Evolutionary conservation across 225 moss, liverwort and hornwort genomes (phyloP).

Genomic region (Asterella californica): DNA sequence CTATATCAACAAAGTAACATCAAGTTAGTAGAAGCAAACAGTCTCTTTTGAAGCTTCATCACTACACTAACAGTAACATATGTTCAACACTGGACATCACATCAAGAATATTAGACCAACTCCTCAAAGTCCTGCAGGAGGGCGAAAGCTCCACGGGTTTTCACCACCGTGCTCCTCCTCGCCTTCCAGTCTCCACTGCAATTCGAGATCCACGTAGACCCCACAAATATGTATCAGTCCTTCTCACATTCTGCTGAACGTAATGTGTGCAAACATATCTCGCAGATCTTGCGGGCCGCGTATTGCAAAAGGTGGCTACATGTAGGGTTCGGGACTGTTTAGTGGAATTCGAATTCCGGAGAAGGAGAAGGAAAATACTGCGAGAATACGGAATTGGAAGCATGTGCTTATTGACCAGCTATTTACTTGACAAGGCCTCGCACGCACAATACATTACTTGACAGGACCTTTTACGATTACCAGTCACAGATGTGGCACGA

Average conservation of each 20-base stretch:
- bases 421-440: too few relatives aligned
- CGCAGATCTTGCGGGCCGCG: not conserved
- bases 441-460: too few relatives aligned
- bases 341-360: too few relatives aligned
- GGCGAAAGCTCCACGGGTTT: not conserved
- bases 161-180: not conserved
- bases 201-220: not conserved
- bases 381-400: too few relatives aligned
- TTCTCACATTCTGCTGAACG: too few relatives aligned
- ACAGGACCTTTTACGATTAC: too few relatives aligned
- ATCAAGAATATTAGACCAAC: not conserved
- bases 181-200: not conserved
- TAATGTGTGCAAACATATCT: too few relatives aligned
- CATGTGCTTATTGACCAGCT: too few relatives aligned
- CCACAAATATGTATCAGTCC: not conserved
- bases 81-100: not conserved
- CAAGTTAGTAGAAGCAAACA: not conserved
- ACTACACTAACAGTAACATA: not conserved
- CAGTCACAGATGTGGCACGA: too few relatives aligned
- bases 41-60: not conserved
- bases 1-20: too few relatives aligned
- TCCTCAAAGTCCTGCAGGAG: not conserved
- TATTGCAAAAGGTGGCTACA: too few relatives aligned
- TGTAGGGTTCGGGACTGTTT: not conserved
- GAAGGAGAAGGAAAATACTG: too few relatives aligned